These are phyloP conservation scores for Aureoboletus auriporus DNA, from an alignment of 768 basidiomycete species.

Conservation along the genomic window DNA sequence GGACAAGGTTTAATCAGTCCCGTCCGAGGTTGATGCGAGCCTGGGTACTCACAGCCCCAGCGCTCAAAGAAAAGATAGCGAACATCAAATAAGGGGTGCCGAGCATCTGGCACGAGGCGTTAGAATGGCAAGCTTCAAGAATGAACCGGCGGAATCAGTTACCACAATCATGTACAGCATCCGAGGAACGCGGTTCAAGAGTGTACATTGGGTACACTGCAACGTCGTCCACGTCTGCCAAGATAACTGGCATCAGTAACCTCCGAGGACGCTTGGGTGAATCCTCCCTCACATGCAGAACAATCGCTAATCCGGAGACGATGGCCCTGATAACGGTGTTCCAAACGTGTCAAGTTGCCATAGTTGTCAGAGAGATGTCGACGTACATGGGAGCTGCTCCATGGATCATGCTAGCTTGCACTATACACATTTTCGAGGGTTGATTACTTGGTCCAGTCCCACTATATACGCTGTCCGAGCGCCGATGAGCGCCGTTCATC, in stretches of 20 bases:
- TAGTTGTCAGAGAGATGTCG: not conserved
- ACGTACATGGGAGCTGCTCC: slow-evolving; percentile 53
- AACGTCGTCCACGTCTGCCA: slow-evolving; percentile 38
- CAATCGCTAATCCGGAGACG: slow-evolving; percentile 38
- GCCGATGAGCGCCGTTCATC: slow-evolving; percentile 6
- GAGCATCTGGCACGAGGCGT: slow-evolving; percentile 30
- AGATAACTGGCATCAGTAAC: slow-evolving; percentile 3
- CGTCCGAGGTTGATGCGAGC: slow-evolving; percentile 6
- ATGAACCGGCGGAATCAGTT: slow-evolving; percentile 3
- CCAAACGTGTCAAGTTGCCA: not conserved
- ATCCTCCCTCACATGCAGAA: slow-evolving; percentile 35
- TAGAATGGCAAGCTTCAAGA: slow-evolving; percentile 3
- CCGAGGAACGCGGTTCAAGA: slow-evolving; percentile 21
- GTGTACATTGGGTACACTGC: slow-evolving; percentile 18
- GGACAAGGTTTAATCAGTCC: slow-evolving; percentile 10
- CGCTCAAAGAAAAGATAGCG: slow-evolving; percentile 35
- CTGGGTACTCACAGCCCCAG: slow-evolving; percentile 35
- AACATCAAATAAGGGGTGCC: slow-evolving; percentile 41
- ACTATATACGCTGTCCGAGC: slow-evolving; percentile 29
- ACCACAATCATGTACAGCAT: slow-evolving; percentile 25
- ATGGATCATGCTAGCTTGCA: slow-evolving; percentile 51
- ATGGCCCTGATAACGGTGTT: slow-evolving; percentile 32
- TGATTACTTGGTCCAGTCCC: slow-evolving; percentile 23
- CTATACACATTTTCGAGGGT: slow-evolving; percentile 37
- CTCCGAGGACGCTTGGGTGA: not conserved